Conservation (phyloP, 495 filamentous ascomycete genomes). For the Neurospora hispaniola region DNA sequence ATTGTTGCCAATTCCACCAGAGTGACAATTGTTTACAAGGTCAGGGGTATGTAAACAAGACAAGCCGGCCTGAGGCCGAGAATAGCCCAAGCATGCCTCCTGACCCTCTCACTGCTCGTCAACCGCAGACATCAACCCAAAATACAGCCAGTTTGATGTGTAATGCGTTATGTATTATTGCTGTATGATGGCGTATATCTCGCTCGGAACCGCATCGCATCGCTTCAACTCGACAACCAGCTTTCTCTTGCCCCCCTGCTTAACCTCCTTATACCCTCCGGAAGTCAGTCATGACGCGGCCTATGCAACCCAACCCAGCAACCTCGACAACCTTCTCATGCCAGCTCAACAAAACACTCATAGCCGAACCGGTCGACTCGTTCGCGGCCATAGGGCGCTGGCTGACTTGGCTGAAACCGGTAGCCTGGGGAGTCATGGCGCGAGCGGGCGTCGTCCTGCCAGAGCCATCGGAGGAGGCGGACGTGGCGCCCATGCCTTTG, state of each 20-base stretch:
- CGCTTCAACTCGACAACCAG: not conserved
- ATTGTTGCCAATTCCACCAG: not conserved
- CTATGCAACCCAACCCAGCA: slow-evolving; percentile 76
- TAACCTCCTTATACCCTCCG: slow-evolving; percentile 56
- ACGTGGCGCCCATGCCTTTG: slow-evolving; percentile 65
- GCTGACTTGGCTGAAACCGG: slow-evolving; percentile 75
- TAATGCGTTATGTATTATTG: not conserved
- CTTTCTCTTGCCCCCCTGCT: not conserved
- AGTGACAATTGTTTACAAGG: not conserved
- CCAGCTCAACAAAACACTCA: slow-evolving; percentile 92
- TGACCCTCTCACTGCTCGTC: not conserved
- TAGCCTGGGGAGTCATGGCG: slow-evolving; percentile 61
- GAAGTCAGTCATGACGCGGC: slow-evolving; percentile 84
- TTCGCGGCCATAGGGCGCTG: slow-evolving; percentile 49
- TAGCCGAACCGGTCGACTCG: slow-evolving; percentile 72
- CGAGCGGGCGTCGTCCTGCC: slow-evolving; percentile 29
- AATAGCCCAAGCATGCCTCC: not conserved
- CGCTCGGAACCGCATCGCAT: not conserved
- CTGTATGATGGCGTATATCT: not conserved
- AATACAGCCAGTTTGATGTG: not conserved
- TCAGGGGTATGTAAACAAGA: not conserved
- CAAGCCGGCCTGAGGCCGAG: not conserved
- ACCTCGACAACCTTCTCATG: slow-evolving; percentile 93
- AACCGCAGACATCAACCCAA: fast-evolving
- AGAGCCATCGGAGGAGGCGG: slow-evolving; percentile 10